Conservation (phyloP, 345 rosid species). For the Pseudoturritis turrita region DNA sequence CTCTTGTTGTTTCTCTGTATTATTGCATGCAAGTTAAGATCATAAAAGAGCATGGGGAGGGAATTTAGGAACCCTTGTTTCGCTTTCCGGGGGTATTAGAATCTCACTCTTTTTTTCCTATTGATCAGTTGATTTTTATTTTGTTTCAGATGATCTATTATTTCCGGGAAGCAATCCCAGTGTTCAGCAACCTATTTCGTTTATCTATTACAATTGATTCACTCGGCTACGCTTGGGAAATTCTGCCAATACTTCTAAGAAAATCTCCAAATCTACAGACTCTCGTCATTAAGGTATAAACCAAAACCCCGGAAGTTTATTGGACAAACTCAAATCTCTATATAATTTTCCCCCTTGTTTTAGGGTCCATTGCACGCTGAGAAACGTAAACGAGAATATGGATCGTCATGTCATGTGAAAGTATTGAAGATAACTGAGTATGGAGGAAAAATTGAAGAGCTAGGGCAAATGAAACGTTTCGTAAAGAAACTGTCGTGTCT, state of each 20-base stretch:
- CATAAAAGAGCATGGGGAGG: not conserved
- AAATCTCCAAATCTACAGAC: too few relatives aligned
- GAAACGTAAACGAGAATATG: not conserved
- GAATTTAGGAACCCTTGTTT: not conserved
- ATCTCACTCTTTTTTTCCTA: too few relatives aligned
- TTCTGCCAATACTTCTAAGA: too few relatives aligned
- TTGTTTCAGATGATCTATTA: not conserved
- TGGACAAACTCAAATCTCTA: not conserved
- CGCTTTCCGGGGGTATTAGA: not conserved
- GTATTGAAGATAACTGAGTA: constrained; percentile 2
- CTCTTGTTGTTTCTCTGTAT: not conserved
- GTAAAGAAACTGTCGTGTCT: not conserved
- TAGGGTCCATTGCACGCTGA: not conserved
- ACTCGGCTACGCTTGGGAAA: too few relatives aligned
- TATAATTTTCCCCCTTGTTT: not conserved
- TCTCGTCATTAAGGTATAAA: too few relatives aligned
- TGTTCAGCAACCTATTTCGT: not conserved
- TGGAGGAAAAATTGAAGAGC: not conserved
- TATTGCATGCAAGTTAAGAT: not conserved
- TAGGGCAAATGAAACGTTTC: not conserved
- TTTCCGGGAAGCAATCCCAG: not conserved
- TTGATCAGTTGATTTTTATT: not conserved
- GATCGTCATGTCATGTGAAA: not conserved
- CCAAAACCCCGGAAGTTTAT: not conserved
- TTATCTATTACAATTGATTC: not conserved